Evolutionary conservation across 176 grass and related monocot species (phyloP), one percentile per base, ranked within the genome.

Genomic region (Bolboschoenus planiculmis): DNA sequence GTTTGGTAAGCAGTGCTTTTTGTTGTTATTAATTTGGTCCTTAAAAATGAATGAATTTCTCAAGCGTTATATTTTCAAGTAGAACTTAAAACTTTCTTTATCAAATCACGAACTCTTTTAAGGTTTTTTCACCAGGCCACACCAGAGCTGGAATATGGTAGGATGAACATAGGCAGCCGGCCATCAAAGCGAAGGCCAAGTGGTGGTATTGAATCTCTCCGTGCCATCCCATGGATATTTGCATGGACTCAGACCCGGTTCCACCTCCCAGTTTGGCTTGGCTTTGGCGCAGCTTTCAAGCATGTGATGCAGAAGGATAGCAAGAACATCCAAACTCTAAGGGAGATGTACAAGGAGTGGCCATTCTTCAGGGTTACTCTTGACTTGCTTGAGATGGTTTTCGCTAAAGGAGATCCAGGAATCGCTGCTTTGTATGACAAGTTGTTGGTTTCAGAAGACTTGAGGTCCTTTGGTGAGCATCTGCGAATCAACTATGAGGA

Each of bases 141-240:
- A 1, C 92, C 92, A 10, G 95, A 97, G 36, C 82, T 91, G 0
- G 92, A 97, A 79, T 94, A 92, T 23, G 90, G 92, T 1, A 86
- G 87, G 79, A 92, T 97, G 95, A 97, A 97, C 76, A 97, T 97
- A 60, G 95, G 95, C 23, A 97, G 92, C 58, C 60, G 94, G 20
- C 95, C 92, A 10, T 90, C 92, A 34, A 94, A 97, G 85, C 42
- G 95, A 33, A 97, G 89, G 84, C 90, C 92, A 0, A 79, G 84
- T 48, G 92, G 95, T 20, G 95, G 95, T 48, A 92, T 94, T 81
- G 85, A 89, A 40, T 85, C 95, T 1, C 90, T 97, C 27, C 95
- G 92, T 4, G 95, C 95, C 3, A 97, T 97, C 66, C 95, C 95
- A 7, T 97, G 95, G 95, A 97, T 97, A 78, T 97, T 97, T 83